Base-by-base conservation (phyloP, 2,329 filamentous ascomycete genomes). In the Magnaporthiopsis poae region DNA sequence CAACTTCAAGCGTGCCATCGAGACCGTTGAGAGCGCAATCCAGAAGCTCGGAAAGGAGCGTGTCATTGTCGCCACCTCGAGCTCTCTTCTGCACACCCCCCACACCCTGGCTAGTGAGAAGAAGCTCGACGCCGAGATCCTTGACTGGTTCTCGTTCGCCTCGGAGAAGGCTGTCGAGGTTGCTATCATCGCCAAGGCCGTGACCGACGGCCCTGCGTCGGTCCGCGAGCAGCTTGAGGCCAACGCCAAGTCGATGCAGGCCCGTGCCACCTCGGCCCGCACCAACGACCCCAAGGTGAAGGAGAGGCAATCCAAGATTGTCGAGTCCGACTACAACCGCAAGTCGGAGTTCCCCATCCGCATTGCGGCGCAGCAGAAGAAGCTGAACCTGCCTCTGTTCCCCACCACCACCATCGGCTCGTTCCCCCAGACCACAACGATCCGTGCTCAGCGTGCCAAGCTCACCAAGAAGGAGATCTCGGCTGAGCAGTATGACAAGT, bases 401-500 rank as follows among this genome's bases (percentile, higher is more conserved):
- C 95, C 95, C 71, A 99, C 95, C 77, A 99, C 95, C 79, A 99
- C 95, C 78, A 99, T 99, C 73, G 95, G 95, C 73, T 98, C 94
- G 67, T 99, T 99, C 91, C 95, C 95, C 73, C 95, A 99, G 86
- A 99, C 95, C 80, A 93, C 94, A 86, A 92, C 98, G 81, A 99
- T 99, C 82, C 92, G 95, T 82, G 83, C 96, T 74, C 88, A 93
- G 82, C 91, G 95, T 77, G 96, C 95, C 88, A 96, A 95, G 86
- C 92, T 97, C 85, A 96, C 93, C 86, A 99, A 99, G 89, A 90
- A 90, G 77, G 93, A 98, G 81, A 98, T 99, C 80, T 93, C 89
- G 65, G 84, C 88, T 74, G 86, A 89, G 77, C 83, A 98, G 83
- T 99, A 99, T 81, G 95, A 99, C 84, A 90, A 91, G 81, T 99